A percentile compares a stretch with the other conserved stretches of the same genome.
Evolutionary conservation across 352 stramenopile species (phyloP).

Genomic region (Pythium coloratum): DNA sequence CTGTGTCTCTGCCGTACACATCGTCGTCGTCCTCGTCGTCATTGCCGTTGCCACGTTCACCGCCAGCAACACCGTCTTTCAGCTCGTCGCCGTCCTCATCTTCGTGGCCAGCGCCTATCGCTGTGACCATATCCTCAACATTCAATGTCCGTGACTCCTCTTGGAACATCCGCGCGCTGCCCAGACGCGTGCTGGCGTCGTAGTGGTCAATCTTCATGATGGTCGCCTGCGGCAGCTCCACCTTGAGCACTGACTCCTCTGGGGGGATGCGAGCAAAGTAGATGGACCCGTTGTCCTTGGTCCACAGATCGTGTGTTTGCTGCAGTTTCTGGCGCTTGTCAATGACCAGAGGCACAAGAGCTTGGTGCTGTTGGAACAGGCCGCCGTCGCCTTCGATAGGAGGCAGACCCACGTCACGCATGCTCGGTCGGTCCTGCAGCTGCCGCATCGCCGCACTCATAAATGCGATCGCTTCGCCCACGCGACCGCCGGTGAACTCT

Average conservation of each 20-base stretch:
- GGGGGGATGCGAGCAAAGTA: constrained; percentile 34
- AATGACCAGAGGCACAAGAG: constrained; percentile 10
- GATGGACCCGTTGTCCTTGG: constrained; percentile 34
- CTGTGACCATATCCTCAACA: constrained; percentile 5
- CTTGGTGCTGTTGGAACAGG: constrained; percentile 10
- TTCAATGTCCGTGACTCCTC: constrained; percentile 6
- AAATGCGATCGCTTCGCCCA: constrained; percentile 37
- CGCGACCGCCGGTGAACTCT: constrained; percentile 20
- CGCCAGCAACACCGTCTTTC: not conserved
- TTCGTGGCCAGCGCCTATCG: not conserved
- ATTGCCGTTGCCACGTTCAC: constrained; percentile 12
- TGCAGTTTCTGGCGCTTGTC: constrained; percentile 23
- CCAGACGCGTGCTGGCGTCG: constrained; percentile 19
- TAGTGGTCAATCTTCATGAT: constrained; percentile 36
- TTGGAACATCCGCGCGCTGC: constrained; percentile 16
- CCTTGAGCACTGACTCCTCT: constrained; percentile 25
- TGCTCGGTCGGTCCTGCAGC: constrained; percentile 30
- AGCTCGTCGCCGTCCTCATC: constrained; percentile 20
- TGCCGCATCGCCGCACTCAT: constrained; percentile 18
- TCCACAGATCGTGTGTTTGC: constrained; percentile 12
- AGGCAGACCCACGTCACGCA: constrained; percentile 25
- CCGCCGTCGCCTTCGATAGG: constrained; percentile 14
- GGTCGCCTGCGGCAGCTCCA: constrained; percentile 24
- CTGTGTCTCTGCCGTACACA: not conserved
- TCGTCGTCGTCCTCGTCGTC: not conserved